These are phyloP conservation scores for Forsythia viridissima DNA, from an alignment of 257 asterid genomes.

Conservation along the genomic window DNA sequence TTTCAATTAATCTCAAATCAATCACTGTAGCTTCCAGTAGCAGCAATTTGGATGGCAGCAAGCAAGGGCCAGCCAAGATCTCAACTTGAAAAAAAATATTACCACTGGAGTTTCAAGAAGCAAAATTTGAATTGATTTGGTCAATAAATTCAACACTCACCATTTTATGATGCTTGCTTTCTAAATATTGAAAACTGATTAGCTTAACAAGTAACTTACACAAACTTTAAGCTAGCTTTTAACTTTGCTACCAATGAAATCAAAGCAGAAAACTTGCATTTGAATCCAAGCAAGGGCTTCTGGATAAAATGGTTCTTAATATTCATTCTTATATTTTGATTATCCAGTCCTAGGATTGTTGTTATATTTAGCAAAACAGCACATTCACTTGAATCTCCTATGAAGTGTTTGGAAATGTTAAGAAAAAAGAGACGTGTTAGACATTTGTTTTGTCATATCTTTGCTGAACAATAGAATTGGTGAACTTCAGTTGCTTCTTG, in stretches of 20 bases:
- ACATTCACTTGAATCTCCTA: not conserved
- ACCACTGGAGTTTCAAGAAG: not conserved
- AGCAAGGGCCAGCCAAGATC: not conserved
- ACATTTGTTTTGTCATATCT: not conserved
- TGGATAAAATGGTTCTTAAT: slow-evolving; percentile 26
- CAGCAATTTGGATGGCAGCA: not conserved
- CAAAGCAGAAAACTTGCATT: slow-evolving; percentile 55
- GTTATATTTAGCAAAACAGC: slow-evolving; percentile 1
- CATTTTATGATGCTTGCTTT: slow-evolving; percentile 15
- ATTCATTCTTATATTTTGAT: slow-evolving; percentile 11
- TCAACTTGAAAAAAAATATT: not conserved
- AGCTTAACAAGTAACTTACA: slow-evolving; percentile 29
- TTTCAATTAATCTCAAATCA: not conserved
- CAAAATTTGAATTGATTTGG: not conserved
- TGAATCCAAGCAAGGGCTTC: slow-evolving; percentile 46
- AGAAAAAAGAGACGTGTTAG: not conserved
- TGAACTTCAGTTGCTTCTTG: not conserved
- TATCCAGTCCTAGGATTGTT: not conserved
- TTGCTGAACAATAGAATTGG: not conserved
- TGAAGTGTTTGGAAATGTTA: not conserved
- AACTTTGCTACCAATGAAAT: slow-evolving; percentile 47
- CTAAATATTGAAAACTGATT: slow-evolving; percentile 17
- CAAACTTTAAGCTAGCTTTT: slow-evolving; percentile 32
- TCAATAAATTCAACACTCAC: not conserved
- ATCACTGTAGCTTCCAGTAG: not conserved